Percentiles rank a stretch among this genome's conserved stretches.
Conservation (phyloP, 768 basidiomycete species). For the Tremella fuciformis region DNA sequence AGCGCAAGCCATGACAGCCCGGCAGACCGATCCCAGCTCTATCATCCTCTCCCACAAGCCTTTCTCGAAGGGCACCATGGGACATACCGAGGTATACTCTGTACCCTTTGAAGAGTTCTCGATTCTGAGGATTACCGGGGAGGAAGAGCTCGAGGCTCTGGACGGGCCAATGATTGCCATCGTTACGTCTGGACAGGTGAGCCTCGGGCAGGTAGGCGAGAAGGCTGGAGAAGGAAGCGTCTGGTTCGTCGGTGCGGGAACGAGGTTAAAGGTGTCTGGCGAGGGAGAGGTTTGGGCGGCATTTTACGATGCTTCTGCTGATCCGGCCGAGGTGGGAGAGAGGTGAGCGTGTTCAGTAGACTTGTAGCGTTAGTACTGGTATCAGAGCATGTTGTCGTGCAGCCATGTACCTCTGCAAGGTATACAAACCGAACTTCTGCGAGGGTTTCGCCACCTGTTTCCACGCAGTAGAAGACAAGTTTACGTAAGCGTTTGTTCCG, state of each 20-base stretch:
- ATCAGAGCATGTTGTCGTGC: too few species aligned
- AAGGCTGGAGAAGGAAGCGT: constrained; percentile 30
- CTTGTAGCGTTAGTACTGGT: too few species aligned
- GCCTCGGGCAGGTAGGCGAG: constrained; percentile 1
- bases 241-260: constrained; percentile 37
- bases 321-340: background rate
- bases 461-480: too few species aligned
- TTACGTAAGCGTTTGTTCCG: too few species aligned
- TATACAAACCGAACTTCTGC: too few species aligned
- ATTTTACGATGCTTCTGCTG: constrained; percentile 34
- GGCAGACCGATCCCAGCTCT: constrained; percentile 14
- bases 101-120: constrained; percentile 47
- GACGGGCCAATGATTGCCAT: constrained; percentile 39
- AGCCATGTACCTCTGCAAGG: too few species aligned
- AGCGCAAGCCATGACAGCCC: constrained; percentile 28
- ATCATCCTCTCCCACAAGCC: constrained; percentile 14
- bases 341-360: too few species aligned
- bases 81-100: constrained; percentile 24
- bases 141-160: constrained; percentile 27
- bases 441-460: too few species aligned
- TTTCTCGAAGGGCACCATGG: constrained; percentile 22
- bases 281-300: constrained; percentile 40
- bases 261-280: constrained; percentile 13
- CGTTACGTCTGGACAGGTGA: constrained; percentile 15
- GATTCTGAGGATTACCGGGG: constrained; percentile 28